Percentiles rank a stretch among this genome's conserved stretches.
Conservation (phyloP, 768 basidiomycete genomes). For the Coprinopsis sp. region DNA sequence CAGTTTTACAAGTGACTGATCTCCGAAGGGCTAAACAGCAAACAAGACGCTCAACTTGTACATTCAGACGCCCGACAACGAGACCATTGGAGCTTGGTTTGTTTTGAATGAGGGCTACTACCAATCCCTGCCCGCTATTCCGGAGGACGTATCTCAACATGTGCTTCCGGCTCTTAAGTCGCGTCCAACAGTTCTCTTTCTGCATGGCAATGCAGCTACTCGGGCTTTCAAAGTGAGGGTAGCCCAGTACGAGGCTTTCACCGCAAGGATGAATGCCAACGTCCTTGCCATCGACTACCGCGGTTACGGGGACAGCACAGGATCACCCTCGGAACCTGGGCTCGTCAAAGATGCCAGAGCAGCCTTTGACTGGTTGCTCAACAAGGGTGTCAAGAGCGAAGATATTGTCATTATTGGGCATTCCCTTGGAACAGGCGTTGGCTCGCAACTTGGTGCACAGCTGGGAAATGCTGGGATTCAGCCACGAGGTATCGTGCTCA, state of each 20-base stretch:
- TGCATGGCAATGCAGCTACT: conserved; percentile 88
- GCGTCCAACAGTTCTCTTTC: conserved; percentile 79
- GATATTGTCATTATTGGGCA: conserved; percentile 79
- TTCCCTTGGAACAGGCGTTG: conserved; percentile 85
- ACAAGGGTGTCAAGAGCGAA: conserved; percentile 49
- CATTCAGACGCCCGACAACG: conserved; percentile 71
- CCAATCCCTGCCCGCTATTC: conserved; percentile 39
- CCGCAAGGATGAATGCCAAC: conserved; percentile 64
- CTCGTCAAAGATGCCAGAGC: conserved; percentile 68
- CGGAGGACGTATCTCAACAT: conserved; percentile 33
- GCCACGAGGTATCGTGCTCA: conserved; percentile 45
- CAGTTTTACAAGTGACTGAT: too few species aligned
- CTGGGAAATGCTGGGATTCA: conserved; percentile 40
- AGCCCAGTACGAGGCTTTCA: conserved; percentile 60
- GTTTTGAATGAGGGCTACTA: conserved; percentile 65
- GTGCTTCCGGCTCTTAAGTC: conserved; percentile 50
- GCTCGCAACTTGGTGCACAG: conserved; percentile 43
- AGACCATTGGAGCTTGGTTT: conserved; percentile 84
- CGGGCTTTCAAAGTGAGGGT: conserved; percentile 66
- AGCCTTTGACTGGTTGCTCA: conserved; percentile 74
- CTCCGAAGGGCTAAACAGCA: too few species aligned
- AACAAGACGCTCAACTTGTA: conserved; percentile 73
- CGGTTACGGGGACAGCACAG: conserved; percentile 85
- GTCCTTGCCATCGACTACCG: conserved; percentile 88
- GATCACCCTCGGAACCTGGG: conserved; percentile 71